Evolutionary conservation across 2,329 filamentous ascomycete species (phyloP).

Genomic region (Diaporthe nobilis): DNA sequence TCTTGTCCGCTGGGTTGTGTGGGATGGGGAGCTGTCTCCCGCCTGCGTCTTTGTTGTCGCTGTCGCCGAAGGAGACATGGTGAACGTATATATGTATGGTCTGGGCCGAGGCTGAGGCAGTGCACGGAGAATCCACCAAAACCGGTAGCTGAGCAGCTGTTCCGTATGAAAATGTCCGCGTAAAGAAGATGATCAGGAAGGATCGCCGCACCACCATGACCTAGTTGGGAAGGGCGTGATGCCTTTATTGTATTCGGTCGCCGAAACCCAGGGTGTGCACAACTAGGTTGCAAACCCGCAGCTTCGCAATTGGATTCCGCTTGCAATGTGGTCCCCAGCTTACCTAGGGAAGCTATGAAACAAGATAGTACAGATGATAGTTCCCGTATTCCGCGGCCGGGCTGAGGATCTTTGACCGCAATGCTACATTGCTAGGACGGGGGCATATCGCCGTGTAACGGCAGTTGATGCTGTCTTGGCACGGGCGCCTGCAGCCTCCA

Average conservation of each 20-base stretch:
- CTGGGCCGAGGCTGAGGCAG: neutral
- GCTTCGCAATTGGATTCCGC: constrained; percentile 18
- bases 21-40: neutral
- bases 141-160: constrained; percentile 20
- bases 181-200: constrained; percentile 21
- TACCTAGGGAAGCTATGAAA: constrained; percentile 8
- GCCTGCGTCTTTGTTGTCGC: neutral
- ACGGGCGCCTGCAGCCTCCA: neutral
- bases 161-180: neutral
- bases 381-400: constrained; percentile 25
- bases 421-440: constrained; percentile 31
- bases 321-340: constrained; percentile 3
- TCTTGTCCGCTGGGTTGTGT: constrained; percentile 16
- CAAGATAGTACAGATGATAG: constrained; percentile 31
- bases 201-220: constrained; percentile 11
- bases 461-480: constrained; percentile 32
- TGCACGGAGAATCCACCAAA: constrained; percentile 24
- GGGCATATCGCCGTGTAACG: constrained; percentile 13
- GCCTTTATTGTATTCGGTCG: constrained; percentile 29
- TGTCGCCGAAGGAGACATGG: constrained; percentile 20
- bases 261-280: constrained; percentile 14
- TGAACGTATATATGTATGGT: neutral
- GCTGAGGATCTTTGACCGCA: constrained; percentile 13
- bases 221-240: constrained; percentile 29
- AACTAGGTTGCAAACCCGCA: neutral